Conservation (phyloP, 2,329 filamentous ascomycete species). For the Fusarium albosuccineum region DNA sequence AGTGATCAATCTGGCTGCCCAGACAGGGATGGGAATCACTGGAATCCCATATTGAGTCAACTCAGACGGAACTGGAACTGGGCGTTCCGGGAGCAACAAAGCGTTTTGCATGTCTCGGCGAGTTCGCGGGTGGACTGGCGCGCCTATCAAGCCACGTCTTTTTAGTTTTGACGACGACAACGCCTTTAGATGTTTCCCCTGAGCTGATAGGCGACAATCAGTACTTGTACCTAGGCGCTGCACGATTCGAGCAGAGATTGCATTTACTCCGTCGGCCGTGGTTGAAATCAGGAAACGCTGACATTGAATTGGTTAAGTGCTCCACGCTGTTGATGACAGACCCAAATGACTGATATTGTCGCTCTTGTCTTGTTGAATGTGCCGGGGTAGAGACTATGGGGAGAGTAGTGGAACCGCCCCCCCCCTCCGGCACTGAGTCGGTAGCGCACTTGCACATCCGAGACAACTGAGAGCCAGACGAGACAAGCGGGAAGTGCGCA, state of each 20-base stretch:
- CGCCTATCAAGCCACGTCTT: conserved; percentile 36
- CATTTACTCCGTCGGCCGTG: neutral
- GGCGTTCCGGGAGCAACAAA: conserved; percentile 24
- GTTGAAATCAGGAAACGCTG: conserved; percentile 15
- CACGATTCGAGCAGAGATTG: conserved; percentile 1
- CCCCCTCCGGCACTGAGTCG: conserved; percentile 41
- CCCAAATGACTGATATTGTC: conserved; percentile 22
- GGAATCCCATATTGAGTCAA: conserved; percentile 38
- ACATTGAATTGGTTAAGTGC: neutral
- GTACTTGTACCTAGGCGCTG: neutral
- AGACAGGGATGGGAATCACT: conserved; percentile 39
- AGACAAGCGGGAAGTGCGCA: conserved; percentile 37
- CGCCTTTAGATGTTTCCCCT: conserved; percentile 20
- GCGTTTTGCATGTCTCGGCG: conserved; percentile 45
- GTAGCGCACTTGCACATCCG: conserved; percentile 40
- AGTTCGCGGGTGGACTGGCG: conserved; percentile 42
- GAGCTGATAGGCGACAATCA: neutral
- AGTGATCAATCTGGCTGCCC: conserved; percentile 18
- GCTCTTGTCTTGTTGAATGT: conserved; percentile 26
- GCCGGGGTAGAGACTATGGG: conserved; percentile 29
- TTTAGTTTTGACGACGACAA: conserved; percentile 30
- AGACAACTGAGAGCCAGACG: conserved; percentile 25
- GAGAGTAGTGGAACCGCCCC: conserved; percentile 31
- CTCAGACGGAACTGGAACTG: conserved; percentile 14
- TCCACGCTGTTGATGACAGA: conserved; percentile 13